Base-by-base conservation (phyloP, 805 yeast species). In the Candida krabiensis region DNA sequence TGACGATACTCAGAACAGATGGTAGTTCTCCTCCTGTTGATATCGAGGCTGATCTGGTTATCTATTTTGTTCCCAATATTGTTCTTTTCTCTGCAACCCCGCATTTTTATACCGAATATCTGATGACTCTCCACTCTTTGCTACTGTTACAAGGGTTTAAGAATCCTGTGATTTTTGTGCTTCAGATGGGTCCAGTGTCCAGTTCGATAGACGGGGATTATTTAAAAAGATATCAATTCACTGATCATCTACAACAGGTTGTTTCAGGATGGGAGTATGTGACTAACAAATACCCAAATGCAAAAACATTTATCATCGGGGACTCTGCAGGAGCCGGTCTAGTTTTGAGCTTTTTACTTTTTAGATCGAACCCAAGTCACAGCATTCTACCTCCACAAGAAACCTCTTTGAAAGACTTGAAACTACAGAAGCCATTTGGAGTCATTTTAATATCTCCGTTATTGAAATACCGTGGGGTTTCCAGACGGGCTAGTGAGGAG, bases 241-340 rank as follows among this genome's bases (percentile, higher is more conserved):
- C 58, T 1, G 46, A 52, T 3, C 71, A 63, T 17, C 38, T 67
- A 25, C 27, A 34, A 5, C 41, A 51, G 9, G 53, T 61, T 1
- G 32, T 57, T 3, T 41, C 38, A 3, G 65, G 59, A 0, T 73
- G 73, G 67, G 46, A 49, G 13, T 53, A 57, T 32, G 41, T 67
- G 5, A 41, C 46, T 0, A 21, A 38, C 5, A 39, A 26, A 3
- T 37, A 49, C 30, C 63, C 63, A 0, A 33, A 40, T 0, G 53
- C 73, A 1, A 58, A 58, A 17, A 31, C 58, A 2, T 53, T 70
- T 3, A 30, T 71, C 4, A 49, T 61, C 33, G 80, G 80, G 0
- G 79, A 75, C 36, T 72, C 79, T 0, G 53, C 65, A 4, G 80
- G 81, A 1, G 79, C 73, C 0, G 69, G 67, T n/a, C 43, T 71